Percentiles rank a stretch among this genome's conserved stretches.
phyloP scores from a whole-genome alignment of 1,284 basidiomycete genomes.

The Melampsora americana region DNA sequence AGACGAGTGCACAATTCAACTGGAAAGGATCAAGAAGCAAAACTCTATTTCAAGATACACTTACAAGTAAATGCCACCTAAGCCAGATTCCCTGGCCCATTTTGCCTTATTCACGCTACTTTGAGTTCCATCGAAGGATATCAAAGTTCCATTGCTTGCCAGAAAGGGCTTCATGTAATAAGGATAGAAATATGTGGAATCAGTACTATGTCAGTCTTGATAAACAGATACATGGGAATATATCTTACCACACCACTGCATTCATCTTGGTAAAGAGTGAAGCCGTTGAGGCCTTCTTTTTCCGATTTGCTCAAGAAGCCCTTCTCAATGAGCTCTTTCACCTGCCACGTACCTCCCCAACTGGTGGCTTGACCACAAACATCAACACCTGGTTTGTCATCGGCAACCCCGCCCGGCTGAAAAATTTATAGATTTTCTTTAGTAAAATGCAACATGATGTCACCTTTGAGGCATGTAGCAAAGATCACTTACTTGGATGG shows the following conservation, averaged over 20 bases:
- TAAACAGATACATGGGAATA: neutral
- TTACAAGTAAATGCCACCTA: slow-evolving; percentile 38
- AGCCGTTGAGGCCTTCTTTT: slow-evolving; percentile 30
- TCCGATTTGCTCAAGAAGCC: slow-evolving; percentile 31
- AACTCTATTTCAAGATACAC: neutral
- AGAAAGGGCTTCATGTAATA: slow-evolving; percentile 29
- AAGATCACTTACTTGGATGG: slow-evolving; percentile 25
- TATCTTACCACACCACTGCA: slow-evolving; percentile 30
- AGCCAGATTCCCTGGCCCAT: slow-evolving; percentile 12
- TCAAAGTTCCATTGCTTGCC: slow-evolving; percentile 26
- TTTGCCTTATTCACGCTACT: slow-evolving; percentile 27
- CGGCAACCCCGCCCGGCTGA: slow-evolving; percentile 37
- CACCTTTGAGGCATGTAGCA: neutral
- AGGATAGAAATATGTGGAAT: neutral
- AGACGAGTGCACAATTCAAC: neutral
- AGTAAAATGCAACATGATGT: neutral
- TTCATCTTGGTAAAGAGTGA: slow-evolving; percentile 20
- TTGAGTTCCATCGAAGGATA: slow-evolving; percentile 28
- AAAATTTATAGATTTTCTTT: too few species aligned
- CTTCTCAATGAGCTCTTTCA: slow-evolving; percentile 19
- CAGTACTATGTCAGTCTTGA: neutral
- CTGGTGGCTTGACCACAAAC: slow-evolving; percentile 27
- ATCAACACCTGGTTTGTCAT: slow-evolving; percentile 37
- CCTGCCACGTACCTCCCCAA: slow-evolving; percentile 29
- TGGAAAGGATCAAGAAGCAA: neutral